Percentiles rank a stretch among this genome's conserved stretches.
phyloP scores from a whole-genome alignment of 352 stramenopile genomes.

The Phytophthora pini region DNA sequence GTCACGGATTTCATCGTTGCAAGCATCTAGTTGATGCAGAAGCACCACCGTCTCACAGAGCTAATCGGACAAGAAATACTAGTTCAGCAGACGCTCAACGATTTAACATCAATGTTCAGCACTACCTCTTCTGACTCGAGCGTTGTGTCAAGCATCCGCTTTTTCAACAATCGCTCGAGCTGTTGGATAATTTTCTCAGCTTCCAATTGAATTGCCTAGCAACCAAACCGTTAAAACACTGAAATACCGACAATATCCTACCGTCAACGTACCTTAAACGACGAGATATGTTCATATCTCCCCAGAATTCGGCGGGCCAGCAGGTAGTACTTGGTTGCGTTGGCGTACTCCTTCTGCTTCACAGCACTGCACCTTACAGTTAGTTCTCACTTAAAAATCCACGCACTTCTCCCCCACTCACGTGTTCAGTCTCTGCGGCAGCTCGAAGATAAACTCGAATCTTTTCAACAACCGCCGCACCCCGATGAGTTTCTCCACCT shows the following conservation, averaged over 20 bases:
- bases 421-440: slow-evolving; percentile 90
- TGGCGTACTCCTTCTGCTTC: slow-evolving; percentile 89
- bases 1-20: slow-evolving; percentile 78
- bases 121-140: slow-evolving; percentile 61
- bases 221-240: slow-evolving; percentile 9
- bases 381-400: not conserved
- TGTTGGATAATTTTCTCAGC: slow-evolving; percentile 87
- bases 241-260: not conserved
- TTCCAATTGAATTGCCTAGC: slow-evolving; percentile 83
- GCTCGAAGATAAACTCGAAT: slow-evolving; percentile 97
- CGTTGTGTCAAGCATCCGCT: slow-evolving; percentile 53
- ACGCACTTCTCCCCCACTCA: slow-evolving; percentile 21
- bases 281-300: slow-evolving; percentile 90
- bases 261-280: slow-evolving; percentile 68
- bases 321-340: slow-evolving; percentile 90
- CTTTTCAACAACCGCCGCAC: slow-evolving; percentile 95
- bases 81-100: not conserved
- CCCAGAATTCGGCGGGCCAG: slow-evolving; percentile 85
- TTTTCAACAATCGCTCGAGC: slow-evolving; percentile 68
- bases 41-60: slow-evolving; percentile 52
- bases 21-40: slow-evolving; percentile 69
- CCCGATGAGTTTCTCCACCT: slow-evolving; percentile 97
- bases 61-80: too few relatives aligned
- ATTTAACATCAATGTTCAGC: not conserved
- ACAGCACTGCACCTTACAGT: slow-evolving; percentile 50